Evolutionary conservation across 257 asterid species (phyloP).

Genomic region (Solanum commersonii): DNA sequence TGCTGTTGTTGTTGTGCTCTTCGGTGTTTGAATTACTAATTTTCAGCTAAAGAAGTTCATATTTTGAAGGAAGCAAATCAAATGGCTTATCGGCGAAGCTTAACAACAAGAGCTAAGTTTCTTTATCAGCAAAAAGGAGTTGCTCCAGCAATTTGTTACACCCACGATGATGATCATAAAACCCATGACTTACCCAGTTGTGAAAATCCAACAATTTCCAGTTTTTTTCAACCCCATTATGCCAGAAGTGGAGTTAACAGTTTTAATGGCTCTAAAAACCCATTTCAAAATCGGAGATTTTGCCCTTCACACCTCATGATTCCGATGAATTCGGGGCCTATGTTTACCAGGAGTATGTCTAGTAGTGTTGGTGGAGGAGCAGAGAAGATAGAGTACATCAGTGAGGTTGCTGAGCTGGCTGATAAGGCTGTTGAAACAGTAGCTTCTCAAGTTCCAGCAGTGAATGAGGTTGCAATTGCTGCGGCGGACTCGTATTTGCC

Average conservation of each 20-base stretch:
- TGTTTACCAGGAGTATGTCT: slow-evolving; percentile 40
- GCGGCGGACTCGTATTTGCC: slow-evolving; percentile 79
- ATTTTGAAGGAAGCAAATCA: background rate
- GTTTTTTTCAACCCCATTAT: slow-evolving; percentile 17
- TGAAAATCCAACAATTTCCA: slow-evolving; percentile 9
- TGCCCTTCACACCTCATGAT: background rate
- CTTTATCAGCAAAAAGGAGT: slow-evolving; percentile 46
- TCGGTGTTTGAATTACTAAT: background rate
- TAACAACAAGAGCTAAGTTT: slow-evolving; percentile 52
- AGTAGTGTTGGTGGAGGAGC: slow-evolving; percentile 37
- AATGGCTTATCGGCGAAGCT: slow-evolving; percentile 74
- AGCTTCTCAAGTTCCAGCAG: slow-evolving; percentile 48
- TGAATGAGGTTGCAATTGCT: slow-evolving; percentile 68
- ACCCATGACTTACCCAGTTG: slow-evolving; percentile 5
- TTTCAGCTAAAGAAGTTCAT: background rate
- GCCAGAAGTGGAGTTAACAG: slow-evolving; percentile 12
- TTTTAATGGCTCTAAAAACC: slow-evolving; percentile 12
- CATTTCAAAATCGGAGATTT: slow-evolving; percentile 23
- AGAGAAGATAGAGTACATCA: slow-evolving; percentile 42
- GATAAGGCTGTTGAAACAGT: slow-evolving; percentile 43
- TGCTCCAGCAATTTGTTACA: slow-evolving; percentile 31
- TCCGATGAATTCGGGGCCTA: slow-evolving; percentile 31
- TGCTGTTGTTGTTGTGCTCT: background rate
- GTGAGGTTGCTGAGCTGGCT: slow-evolving; percentile 45
- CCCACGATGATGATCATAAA: slow-evolving; percentile 28